Conservation (phyloP, 306 rosid genomes). For the Mimosa pudica region DNA sequence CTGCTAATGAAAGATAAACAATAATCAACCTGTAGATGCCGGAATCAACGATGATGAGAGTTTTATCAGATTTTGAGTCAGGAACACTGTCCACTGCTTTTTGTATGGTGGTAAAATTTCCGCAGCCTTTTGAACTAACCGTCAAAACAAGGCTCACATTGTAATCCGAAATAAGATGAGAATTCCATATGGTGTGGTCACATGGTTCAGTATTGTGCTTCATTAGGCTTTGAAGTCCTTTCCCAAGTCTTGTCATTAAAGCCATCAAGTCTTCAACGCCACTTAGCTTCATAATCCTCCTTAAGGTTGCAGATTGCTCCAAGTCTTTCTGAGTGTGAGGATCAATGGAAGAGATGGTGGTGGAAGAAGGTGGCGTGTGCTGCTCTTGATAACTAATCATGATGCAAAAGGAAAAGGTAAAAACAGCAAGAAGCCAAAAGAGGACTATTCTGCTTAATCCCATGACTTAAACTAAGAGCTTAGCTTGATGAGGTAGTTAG, state of each 20-base stretch:
- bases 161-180: conserved; percentile 45
- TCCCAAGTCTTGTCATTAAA: conserved; percentile 39
- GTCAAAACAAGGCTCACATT: conserved; percentile 60
- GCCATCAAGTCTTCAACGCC: conserved; percentile 47
- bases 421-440: conserved; percentile 53
- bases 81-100: conserved; percentile 75
- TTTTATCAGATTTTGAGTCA: conserved; percentile 47
- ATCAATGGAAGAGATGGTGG: conserved; percentile 11
- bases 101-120: conserved; percentile 69
- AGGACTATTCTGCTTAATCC: conserved; percentile 42
- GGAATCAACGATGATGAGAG: conserved; percentile 61
- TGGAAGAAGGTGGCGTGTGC: conserved; percentile 29
- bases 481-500: not conserved
- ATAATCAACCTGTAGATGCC: conserved; percentile 44
- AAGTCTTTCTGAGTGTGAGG: conserved; percentile 25
- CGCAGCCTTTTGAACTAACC: conserved; percentile 61
- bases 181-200: conserved; percentile 48
- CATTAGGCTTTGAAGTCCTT: conserved; percentile 33
- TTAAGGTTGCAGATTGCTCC: conserved; percentile 33
- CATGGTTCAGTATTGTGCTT: conserved; percentile 35
- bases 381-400: conserved; percentile 27
- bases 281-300: conserved; percentile 40
- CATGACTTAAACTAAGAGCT: conserved; percentile 36
- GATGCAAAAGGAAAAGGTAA: conserved; percentile 50
- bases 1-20: not conserved